These are phyloP conservation scores for Gaultheria prostrata DNA, from an alignment of 148 eudicot species.

Conservation along the genomic window DNA sequence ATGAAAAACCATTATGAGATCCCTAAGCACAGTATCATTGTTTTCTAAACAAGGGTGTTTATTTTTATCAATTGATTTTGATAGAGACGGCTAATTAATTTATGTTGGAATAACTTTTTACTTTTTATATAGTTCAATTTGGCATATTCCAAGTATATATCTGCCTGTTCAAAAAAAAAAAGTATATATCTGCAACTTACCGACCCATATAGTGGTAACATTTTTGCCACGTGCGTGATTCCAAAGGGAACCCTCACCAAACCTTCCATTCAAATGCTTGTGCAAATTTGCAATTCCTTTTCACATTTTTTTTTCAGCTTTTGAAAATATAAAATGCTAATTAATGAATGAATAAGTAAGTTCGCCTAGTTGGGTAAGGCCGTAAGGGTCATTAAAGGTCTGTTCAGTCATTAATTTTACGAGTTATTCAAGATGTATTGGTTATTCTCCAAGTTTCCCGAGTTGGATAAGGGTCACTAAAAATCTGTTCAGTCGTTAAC, in stretches of 20 bases:
- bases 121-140: background rate
- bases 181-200: background rate
- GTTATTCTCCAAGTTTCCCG: no score
- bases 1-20: no score
- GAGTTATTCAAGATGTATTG: no score
- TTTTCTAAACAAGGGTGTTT: background rate
- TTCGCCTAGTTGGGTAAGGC: no score
- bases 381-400: no score
- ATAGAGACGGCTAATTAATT: background rate
- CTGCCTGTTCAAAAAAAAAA: no score
- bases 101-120: background rate
- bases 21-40: background rate
- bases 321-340: no score
- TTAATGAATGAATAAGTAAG: no score
- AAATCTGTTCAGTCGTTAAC: no score
- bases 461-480: no score
- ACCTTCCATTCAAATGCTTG: background rate
- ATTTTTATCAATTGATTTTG: background rate
- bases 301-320: no score
- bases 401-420: no score
- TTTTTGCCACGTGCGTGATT: background rate
- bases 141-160: conserved; percentile 7
- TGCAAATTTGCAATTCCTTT: background rate
- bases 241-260: background rate
- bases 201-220: background rate